Percentiles rank a stretch among this genome's conserved stretches.
Conservation (phyloP, 495 filamentous ascomycete genomes). For the Glarea lozoyensis region DNA sequence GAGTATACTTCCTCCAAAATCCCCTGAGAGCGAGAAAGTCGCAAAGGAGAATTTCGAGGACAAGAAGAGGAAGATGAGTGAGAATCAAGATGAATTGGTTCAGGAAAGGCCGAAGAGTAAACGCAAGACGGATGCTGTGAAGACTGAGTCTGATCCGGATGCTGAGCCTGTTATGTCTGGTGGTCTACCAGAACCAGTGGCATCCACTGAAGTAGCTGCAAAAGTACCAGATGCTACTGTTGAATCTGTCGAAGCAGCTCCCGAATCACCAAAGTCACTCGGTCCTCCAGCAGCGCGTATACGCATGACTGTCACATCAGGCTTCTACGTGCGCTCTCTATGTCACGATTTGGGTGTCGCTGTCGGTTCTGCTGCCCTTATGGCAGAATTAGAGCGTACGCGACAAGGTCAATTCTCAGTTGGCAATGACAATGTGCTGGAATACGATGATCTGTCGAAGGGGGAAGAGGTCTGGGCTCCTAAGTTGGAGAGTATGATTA, state of each 20-base stretch:
- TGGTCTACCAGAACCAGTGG: slow-evolving; percentile 23
- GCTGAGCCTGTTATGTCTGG: slow-evolving; percentile 41
- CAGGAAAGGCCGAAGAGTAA: slow-evolving; percentile 21
- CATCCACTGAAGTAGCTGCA: not conserved
- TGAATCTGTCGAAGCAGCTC: not conserved
- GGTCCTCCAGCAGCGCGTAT: slow-evolving; percentile 68
- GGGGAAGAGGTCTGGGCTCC: slow-evolving; percentile 80
- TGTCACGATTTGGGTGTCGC: slow-evolving; percentile 86
- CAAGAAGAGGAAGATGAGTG: slow-evolving; percentile 33
- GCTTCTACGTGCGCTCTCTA: slow-evolving; percentile 93
- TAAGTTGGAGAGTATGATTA: slow-evolving; percentile 56
- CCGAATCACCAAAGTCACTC: slow-evolving; percentile 1
- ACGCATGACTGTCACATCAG: slow-evolving; percentile 86
- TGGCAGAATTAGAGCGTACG: slow-evolving; percentile 75
- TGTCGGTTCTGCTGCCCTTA: slow-evolving; percentile 70
- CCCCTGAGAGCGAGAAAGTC: slow-evolving; percentile 29
- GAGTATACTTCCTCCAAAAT: slow-evolving; percentile 11
- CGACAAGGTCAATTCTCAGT: slow-evolving; percentile 74
- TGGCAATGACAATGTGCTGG: slow-evolving; percentile 56
- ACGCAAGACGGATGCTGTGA: slow-evolving; percentile 20
- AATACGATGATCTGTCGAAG: slow-evolving; percentile 69
- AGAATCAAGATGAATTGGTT: slow-evolving; percentile 27
- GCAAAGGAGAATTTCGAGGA: slow-evolving; percentile 18
- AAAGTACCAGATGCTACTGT: not conserved
- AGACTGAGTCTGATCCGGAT: slow-evolving; percentile 23